Base-by-base conservation (phyloP, 176 grass and related monocot species). In the Oropetium thomaeum region DNA sequence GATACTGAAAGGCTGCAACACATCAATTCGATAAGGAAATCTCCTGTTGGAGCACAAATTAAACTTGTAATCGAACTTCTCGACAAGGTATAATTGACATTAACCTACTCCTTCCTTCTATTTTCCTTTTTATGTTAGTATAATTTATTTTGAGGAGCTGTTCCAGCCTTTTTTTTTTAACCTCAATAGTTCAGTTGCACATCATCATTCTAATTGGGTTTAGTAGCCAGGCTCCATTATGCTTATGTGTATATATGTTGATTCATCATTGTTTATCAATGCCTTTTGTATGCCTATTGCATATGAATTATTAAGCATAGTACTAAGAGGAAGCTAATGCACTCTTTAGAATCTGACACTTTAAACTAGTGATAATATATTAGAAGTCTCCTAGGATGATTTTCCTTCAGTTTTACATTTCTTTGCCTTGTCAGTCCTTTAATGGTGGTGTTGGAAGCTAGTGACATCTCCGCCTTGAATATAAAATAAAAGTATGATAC, bases 1-100 rank as follows among this genome's bases (percentile, higher is more conserved):
- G 90, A 97, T 64, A 97, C 87, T 33, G 87, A 97, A 83, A 93
- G 90, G 77, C 71, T 97, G 17, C 89, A 97, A 19, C 85, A 97
- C 15, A 90, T 97, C 27, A 90, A 97, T 81, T 77, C 75, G 4
- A 88, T 97, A 65, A 80, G 87, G 68, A 97, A 93, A 62, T 93
- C 87, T 78, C 90, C 87, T 69, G 71, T 92, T 62, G 93, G 93
- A 44, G 87, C 84, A 75, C 90, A 92, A 62, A 89, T 97, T 62
- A 97, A 89, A 58, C 85, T 85, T 79, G 90, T 97, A 23, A 97
- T 97, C 14, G 90, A 89, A 48, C 71, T 93, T 60, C 93, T 97
- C 49, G 90, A 78, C 59, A 84, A 97, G 87, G 93, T 97, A 76
- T 16, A 57, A 41, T 75, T 5, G 42, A 63, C 0, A 2, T 57